Evolutionary conservation across 768 basidiomycete genomes (phyloP), one percentile per base, ranked within the genome.

Genomic region (Daedalea quercina): DNA sequence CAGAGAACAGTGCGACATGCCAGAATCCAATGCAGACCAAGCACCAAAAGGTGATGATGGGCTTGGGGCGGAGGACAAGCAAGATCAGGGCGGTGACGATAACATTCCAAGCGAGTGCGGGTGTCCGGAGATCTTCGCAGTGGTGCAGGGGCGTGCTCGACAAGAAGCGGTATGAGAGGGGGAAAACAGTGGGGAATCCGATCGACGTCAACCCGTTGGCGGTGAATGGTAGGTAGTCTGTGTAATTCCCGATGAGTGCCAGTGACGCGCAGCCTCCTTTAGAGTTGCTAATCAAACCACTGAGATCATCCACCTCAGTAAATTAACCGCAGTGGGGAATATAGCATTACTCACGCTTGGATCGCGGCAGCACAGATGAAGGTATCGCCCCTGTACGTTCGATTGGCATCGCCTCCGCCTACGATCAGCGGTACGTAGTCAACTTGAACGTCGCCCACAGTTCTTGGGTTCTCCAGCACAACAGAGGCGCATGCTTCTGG

Each of bases 321-420:
- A 11, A 31, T 4, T 4, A 31, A 54, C 44, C 26, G 43, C 9
- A 42, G 44, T 19, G 33, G 25, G 3, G 28, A 42, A 31, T 31
- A 31, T n/a, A 31, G 28, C 28, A 31, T 11, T 8, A 56, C 80
- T 67, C 65, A 91, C 84, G 83, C 81, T 72, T 93, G 90, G 37
- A 84, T 73, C 37, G 89, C 91, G 40, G 91, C 83, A 40, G 88
- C 81, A 65, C 92, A 94, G 34, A 93, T 79, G 65, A 93, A 94
- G 52, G 77, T 82, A 65, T 94, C 92, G 1, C 82, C 89, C 62
- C 92, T 77, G 62, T 93, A 94, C 3, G 90, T 92, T 37, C 64
- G 63, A 44, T 82, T 73, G 0, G 55, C 55, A 68, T 91, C 90
- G 2, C 90, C 89, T 17, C 92, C 92, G n/a, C 92, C 91, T 1